Base-by-base conservation (phyloP, 139 green algal genomes). In the Chlorella sp. region DNA sequence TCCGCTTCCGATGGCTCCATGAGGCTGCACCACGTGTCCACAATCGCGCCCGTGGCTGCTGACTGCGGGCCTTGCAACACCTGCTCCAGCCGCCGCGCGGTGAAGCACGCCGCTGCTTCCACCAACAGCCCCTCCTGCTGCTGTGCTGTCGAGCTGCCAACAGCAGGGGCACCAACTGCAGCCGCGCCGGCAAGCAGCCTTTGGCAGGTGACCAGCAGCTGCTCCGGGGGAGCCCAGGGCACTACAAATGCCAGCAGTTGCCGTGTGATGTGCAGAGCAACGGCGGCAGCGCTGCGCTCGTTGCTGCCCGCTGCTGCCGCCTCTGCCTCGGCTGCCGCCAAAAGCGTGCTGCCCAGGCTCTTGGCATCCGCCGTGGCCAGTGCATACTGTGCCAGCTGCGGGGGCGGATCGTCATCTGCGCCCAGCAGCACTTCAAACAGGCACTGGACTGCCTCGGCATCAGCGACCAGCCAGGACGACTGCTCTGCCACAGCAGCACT, bases 11-110 rank as follows among this genome's bases (percentile, higher is more conserved):
- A n/a, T 21, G 75, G 75, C 20, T 82, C 56, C 75, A 82, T 62
- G 34, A 82, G 36, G 23, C 12, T 15, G 75, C 56, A 82, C 75
- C 75, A 82, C 34, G 75, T 34, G 25, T n/a, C 36, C 56, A 82
- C 51, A 60, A 60, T 62, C 21, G 51, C 26, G 23, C 34, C 75
- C 28, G 7, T 20, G 1, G 47, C 25, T 20, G 70, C 70, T 28
- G 68, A 20, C 68, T 74, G 68, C 57, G 9, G 41, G 39, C 44
- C 51, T 21, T 41, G 26, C 73, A 87, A 47, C 69, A 81, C 28
- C 41, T 28, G 20, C n/a, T 57, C n/a, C 62, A 88, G 44, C 1
- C 41, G 41, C 30, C 15, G 6, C 0, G 74, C 56, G 18, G 62
- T 72, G 41, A 74, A 88, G 28, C 82, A 69, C 20, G 28, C n/a